phyloP scores from a whole-genome alignment of 106 monocot species.

The Allium cepa region DNA sequence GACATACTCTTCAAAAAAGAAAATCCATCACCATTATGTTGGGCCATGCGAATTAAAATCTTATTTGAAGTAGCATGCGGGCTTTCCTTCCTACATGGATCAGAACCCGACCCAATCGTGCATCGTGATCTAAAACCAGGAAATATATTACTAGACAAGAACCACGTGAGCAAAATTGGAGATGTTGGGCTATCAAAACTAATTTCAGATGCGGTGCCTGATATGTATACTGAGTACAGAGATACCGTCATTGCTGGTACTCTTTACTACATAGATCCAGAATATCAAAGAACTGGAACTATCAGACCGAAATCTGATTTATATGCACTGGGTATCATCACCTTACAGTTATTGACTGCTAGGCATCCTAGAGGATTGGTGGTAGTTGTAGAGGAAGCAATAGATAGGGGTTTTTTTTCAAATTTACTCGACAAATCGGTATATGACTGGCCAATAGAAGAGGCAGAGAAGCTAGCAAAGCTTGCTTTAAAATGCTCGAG shows the following conservation, averaged over 20 bases:
- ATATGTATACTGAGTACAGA: slow-evolving; percentile 68
- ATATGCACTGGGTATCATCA: slow-evolving; percentile 70
- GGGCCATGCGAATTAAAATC: slow-evolving; percentile 62
- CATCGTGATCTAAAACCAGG: slow-evolving; percentile 90
- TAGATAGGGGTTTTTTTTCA: slow-evolving; percentile 30
- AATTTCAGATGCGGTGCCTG: slow-evolving; percentile 57
- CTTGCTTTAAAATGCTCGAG: slow-evolving; percentile 56
- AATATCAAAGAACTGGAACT: slow-evolving; percentile 85
- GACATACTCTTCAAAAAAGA: slow-evolving; percentile 48
- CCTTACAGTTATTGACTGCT: slow-evolving; percentile 61
- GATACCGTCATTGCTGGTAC: slow-evolving; percentile 81
- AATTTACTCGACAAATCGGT: slow-evolving; percentile 60
- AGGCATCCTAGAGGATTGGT: slow-evolving; percentile 48
- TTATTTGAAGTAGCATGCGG: slow-evolving; percentile 73
- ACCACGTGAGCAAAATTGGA: slow-evolving; percentile 68
- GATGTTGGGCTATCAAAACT: slow-evolving; percentile 86
- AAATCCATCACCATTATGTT: slow-evolving; percentile 38
- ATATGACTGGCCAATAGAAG: slow-evolving; percentile 51
- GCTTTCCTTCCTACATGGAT: slow-evolving; percentile 65
- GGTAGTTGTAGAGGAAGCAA: slow-evolving; percentile 38
- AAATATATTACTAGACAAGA: slow-evolving; percentile 72
- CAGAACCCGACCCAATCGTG: slow-evolving; percentile 80
- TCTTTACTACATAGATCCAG: slow-evolving; percentile 79
- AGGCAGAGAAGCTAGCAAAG: slow-evolving; percentile 56
- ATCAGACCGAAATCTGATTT: slow-evolving; percentile 80